Percentiles rank a stretch among this genome's conserved stretches.
Conservation (phyloP, 2,329 filamentous ascomycete genomes). For the Pyrenophora tritici-repentis region DNA sequence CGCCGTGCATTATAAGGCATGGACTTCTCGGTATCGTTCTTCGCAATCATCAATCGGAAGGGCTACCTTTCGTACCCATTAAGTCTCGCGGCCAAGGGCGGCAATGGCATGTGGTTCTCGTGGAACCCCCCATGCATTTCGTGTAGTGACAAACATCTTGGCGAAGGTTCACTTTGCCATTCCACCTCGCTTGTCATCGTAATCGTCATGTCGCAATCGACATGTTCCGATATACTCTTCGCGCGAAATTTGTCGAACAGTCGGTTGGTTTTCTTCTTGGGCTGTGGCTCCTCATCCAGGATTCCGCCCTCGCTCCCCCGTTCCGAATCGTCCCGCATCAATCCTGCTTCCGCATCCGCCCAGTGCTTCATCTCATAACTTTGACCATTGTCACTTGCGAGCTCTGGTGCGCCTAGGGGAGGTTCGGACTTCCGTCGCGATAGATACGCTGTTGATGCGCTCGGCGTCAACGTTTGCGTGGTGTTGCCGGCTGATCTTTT, state of each 20-base stretch:
- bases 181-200: constrained; percentile 26
- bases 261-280: constrained; percentile 3
- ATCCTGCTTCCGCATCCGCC: constrained; percentile 17
- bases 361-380: constrained; percentile 32
- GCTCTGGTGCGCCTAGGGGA: constrained; percentile 17
- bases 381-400: constrained; percentile 18
- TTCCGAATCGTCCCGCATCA: background rate
- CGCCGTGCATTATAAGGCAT: no score
- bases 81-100: background rate
- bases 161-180: constrained; percentile 17
- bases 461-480: constrained; percentile 11
- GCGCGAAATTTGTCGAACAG: constrained; percentile 20
- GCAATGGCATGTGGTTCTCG: constrained; percentile 7
- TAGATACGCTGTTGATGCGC: constrained; percentile 9
- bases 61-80: background rate
- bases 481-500: constrained; percentile 6
- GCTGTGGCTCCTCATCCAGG: constrained; percentile 3
- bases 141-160: background rate
- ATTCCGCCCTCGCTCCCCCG: constrained; percentile 12
- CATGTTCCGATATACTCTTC: background rate
- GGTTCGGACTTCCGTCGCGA: constrained; percentile 22
- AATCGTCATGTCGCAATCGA: constrained; percentile 25
- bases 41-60: no score
- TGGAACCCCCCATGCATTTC: background rate
- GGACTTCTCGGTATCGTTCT: no score